Evolutionary conservation across 768 basidiomycete species (phyloP).

Genomic region (Galerina marginata): DNA sequence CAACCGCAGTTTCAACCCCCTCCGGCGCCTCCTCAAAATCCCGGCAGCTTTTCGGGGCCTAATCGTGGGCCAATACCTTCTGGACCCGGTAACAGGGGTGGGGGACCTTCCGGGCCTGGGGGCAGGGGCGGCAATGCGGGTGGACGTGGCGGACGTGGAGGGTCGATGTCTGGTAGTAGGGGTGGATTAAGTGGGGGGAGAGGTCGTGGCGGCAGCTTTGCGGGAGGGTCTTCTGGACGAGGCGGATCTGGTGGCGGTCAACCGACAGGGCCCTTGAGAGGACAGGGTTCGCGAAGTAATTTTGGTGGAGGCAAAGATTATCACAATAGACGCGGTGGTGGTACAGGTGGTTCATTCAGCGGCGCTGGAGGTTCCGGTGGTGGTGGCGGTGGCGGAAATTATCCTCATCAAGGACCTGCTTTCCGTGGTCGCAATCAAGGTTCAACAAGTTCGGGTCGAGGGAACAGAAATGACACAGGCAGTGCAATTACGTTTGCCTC

Average conservation of each 20-base stretch:
- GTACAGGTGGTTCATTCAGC: constrained; percentile 68
- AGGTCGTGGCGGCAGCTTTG: constrained; percentile 47
- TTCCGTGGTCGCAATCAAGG: constrained; percentile 70
- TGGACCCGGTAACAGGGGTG: constrained; percentile 37
- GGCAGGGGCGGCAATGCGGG: constrained; percentile 48
- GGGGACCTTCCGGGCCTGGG: constrained; percentile 37
- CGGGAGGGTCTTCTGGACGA: constrained; percentile 42
- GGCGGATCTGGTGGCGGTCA: constrained; percentile 52
- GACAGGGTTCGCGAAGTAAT: constrained; percentile 69
- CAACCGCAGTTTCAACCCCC: constrained; percentile 73
- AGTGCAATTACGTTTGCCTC: constrained; percentile 45
- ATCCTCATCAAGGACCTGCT: constrained; percentile 49
- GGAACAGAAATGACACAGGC: constrained; percentile 48
- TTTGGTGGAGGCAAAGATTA: constrained; percentile 64
- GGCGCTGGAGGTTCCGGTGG: constrained; percentile 41
- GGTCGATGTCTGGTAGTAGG: constrained; percentile 51
- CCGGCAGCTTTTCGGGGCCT: constrained; percentile 40
- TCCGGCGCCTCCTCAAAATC: constrained; percentile 52
- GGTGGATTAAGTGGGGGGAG: constrained; percentile 45
- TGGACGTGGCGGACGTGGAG: constrained; percentile 57
- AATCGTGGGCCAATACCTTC: constrained; percentile 46
- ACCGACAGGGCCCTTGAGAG: constrained; percentile 55
- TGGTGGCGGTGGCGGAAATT: constrained; percentile 38
- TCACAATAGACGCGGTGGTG: constrained; percentile 68
- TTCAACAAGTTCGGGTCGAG: constrained; percentile 47